Base-by-base conservation (phyloP, 345 rosid species). In the Citrus medica region DNA sequence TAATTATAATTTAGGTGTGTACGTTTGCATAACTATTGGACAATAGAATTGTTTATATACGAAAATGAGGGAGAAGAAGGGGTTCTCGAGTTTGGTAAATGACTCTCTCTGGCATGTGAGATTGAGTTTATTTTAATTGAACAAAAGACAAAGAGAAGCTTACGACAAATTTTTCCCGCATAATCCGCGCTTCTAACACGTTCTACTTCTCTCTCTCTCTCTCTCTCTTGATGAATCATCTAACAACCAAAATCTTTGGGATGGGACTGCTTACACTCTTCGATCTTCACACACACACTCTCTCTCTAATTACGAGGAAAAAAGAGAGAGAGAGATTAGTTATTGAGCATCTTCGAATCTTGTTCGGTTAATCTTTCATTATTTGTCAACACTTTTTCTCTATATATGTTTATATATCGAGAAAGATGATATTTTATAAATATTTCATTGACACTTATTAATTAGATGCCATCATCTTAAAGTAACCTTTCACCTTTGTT, bases 61-160 rank as follows among this genome's bases (percentile, higher is more conserved):
- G n/a, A 4, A 37, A 24, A 27, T 13, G 28, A 76, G 71, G 53
- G 76, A 74, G 75, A 71, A 74, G 71, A 76, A 69, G 66, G 72
- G 79, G 77, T 74, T 60, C 68, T 77, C 83, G 76, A 73, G 75
- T 81, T 85, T 85, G 86, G 80, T 76, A 40, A 12, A 80, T 46
- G 88, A 81, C 65, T 81, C 83, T 63, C 19, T 80, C 82, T 69
- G 7, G 64, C 77, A 83, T 83, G 86, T 81, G 84, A 76, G n/a
- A 37, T 27, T 51, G 25, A 40, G 27, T 24, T 69, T 83, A 77
- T 74, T 83, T 56, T 73, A 81, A 73, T 69, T 24, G 25, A 22
- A 69, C 69, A 38, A 22, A 74, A 73, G 68, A 35, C 24, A 82
- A 84, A 79, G 73, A 69, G 38, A 67, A 69, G 61, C 37, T 51